Base-by-base conservation (phyloP, 352 stramenopile species). In the Globisporangium megalacanthum region DNA sequence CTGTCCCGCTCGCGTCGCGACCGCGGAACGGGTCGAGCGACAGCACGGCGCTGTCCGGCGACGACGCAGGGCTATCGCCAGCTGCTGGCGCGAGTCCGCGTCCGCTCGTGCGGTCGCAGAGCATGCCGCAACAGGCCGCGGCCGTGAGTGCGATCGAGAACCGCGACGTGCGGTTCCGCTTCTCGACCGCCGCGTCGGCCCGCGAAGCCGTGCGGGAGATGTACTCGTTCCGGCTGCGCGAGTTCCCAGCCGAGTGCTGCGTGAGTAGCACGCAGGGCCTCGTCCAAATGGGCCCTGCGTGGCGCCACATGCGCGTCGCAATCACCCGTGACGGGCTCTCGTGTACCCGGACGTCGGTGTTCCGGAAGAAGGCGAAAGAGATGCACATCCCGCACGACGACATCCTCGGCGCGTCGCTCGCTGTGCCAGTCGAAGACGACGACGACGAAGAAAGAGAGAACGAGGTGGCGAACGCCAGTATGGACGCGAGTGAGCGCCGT, bases 191-290 rank as follows among this genome's bases (percentile, higher is more conserved):
- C 1, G 69, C 68, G 47, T 84, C 73, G 4, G 77, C 65, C 41
- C 79, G 78, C 17, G 81, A 87, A 33, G 74, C 69, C 10, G 78
- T 89, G 52, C 78, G 81, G 29, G 75, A 89, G 63, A 89, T 89
- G 77, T 73, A 91, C 58, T 78, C 77, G 19, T 75, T 75, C 53
- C 59, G 73, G 1, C 46, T 88, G 49, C 65, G 69, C 17, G 75
- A 88, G 52, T 89, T 88, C 57, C 81, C 81, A 0, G 56, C 62
- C 10, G 66, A 83, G 54, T 79, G 69, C 54, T 36, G 64, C 14
- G 58, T 71, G 39, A 63, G 56, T 29, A 63, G 56, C 29, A 51
- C 68, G 11, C 33, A 63, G 5, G 74, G 75, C 37, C 53, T 78
- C 37, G 71, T 86, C 49, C 69, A 79, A 46, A 37, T 83, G 1